Base-by-base conservation (phyloP, 1,284 basidiomycete species). In the Tilletia horrida region DNA sequence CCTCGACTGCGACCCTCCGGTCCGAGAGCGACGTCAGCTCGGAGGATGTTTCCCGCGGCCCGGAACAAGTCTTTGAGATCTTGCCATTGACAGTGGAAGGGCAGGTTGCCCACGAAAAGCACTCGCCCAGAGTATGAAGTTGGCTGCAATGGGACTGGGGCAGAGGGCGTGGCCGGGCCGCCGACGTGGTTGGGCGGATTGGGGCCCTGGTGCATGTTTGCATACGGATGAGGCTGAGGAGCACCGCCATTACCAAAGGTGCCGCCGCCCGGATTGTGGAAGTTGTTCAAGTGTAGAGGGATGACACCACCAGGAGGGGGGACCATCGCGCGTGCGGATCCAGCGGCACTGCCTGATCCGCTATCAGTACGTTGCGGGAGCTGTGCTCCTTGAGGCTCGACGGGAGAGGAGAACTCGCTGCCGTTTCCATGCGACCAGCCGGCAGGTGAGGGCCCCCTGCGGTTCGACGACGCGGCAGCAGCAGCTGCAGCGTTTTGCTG, bases 1-100 rank as follows among this genome's bases (percentile, higher is more conserved):
- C 94, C 94, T 67, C 92, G 86, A 67, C 90, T 92, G 74, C 93
- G 86, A 78, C 95, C 95, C 80, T 96, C 93, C 1, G 91, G 91
- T 1, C 92, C 92, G 1, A 96, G 86, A 14, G 91, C 91, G 63
- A 96, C 92, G 79, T 97, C 95, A 7, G 95, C 94, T 43, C 95
- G 88, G 23, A 97, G 86, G 66, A 98, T 93, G 0, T 93, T 95
- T 61, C 79, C 81, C 0, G 77, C 76, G 4, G 76, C 74, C 18
- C 76, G 74, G 62, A 79, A 77, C 47, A 78, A 64, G 52, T 81
- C 80, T 63, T 81, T 81, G 43, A 81, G 69, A 62, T 81, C 80
- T 67, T 81, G 80, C 80, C 80, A 81, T 63, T 80, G 80, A 65
- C 76, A 78, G 63, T 79, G 76, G 72, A 81, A 81, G 0, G 78